Conservation (phyloP, 306 rosid species). For the Coriaria nepalensis region DNA sequence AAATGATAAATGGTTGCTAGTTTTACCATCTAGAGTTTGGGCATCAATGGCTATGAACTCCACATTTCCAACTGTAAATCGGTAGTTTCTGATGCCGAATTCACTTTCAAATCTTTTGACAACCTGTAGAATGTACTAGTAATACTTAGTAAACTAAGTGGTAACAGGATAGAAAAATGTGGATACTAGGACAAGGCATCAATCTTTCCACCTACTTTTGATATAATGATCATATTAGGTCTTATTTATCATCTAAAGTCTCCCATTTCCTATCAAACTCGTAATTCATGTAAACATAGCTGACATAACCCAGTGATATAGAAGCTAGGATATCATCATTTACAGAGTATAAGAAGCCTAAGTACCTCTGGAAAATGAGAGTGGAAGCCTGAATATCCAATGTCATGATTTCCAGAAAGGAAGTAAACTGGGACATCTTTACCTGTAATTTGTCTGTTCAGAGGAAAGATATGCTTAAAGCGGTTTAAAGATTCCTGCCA, state of each 20-base stretch:
- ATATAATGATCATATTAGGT: too few species aligned
- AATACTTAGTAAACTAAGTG: neutral
- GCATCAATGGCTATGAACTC: constrained; percentile 68
- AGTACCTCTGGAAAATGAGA: constrained; percentile 44
- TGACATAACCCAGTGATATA: neutral
- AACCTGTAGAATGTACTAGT: constrained; percentile 23
- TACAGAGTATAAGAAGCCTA: neutral
- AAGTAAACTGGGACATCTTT: constrained; percentile 30
- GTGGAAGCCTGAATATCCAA: constrained; percentile 52
- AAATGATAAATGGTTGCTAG: constrained; percentile 6
- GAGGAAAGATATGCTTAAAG: constrained; percentile 49
- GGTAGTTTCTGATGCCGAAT: constrained; percentile 52
- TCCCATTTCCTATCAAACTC: too few species aligned
- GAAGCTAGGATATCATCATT: constrained; percentile 4
- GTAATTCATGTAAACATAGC: too few species aligned
- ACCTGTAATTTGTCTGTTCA: constrained; percentile 35
- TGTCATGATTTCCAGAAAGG: constrained; percentile 76
- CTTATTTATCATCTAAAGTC: too few species aligned
- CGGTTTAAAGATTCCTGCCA: constrained; percentile 69
- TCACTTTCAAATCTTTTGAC: constrained; percentile 49
- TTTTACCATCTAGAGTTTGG: constrained; percentile 63
- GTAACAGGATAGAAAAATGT: too few species aligned
- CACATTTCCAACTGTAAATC: constrained; percentile 46
- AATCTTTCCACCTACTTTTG: too few species aligned
- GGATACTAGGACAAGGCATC: too few species aligned